A percentile compares a stretch with the other conserved stretches of the same genome.
Evolutionary conservation across 768 basidiomycete species (phyloP).

Genomic region (Suillus paluster): DNA sequence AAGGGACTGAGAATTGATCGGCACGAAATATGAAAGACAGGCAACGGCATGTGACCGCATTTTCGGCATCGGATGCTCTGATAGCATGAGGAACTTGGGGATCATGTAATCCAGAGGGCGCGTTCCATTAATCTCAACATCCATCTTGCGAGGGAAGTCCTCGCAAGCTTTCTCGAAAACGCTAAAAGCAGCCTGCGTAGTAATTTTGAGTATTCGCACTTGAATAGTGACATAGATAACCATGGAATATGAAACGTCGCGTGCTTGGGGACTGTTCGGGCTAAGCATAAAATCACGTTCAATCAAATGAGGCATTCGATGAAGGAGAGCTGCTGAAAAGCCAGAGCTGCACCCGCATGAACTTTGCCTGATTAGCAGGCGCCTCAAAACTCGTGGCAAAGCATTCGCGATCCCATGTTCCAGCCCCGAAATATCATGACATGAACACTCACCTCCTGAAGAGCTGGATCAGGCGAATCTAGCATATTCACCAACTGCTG

Average conservation of each 20-base stretch:
- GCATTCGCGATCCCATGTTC: not conserved
- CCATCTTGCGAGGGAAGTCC: conserved; percentile 94
- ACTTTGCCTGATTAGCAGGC: not conserved
- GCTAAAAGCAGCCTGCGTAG: conserved; percentile 82
- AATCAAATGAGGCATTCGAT: conserved; percentile 1
- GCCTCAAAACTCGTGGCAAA: not conserved
- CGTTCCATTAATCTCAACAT: conserved; percentile 91
- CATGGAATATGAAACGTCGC: not conserved
- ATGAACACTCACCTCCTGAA: conserved; percentile 78
- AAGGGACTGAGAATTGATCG: conserved; percentile 84
- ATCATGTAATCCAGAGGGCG: conserved; percentile 96
- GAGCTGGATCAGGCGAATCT: conserved; percentile 72
- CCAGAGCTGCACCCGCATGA: not conserved
- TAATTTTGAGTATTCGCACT: conserved; percentile 20
- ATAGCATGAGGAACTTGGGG: conserved; percentile 89
- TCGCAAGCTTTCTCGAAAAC: conserved; percentile 95
- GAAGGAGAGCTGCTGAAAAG: not conserved
- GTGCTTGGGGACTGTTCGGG: not conserved
- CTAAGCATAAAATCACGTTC: conserved; percentile 1
- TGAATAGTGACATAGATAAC: not conserved
- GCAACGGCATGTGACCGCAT: conserved; percentile 93
- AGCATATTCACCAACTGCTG: conserved; percentile 81
- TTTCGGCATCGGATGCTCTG: conserved; percentile 84
- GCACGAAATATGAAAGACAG: conserved; percentile 93
- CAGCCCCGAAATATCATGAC: conserved; percentile 4